Evolutionary conservation across 75 land plant species (phyloP).

Genomic region (Sequoia sempervirens): DNA sequence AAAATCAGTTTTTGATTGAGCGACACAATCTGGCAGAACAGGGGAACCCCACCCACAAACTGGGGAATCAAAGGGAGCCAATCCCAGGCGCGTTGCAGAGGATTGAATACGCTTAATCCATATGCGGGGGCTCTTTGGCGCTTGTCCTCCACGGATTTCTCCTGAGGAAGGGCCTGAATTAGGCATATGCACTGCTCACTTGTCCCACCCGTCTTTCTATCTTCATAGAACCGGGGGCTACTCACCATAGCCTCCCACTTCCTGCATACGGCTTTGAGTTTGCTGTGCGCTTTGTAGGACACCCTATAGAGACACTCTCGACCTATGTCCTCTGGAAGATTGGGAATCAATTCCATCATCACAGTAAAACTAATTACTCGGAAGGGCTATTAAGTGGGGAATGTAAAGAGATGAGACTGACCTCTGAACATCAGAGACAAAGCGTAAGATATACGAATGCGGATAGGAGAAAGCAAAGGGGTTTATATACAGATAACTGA

Average conservation of each 20-base stretch:
- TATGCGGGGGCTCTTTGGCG: slow-evolving; percentile 24
- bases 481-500: neutral
- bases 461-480: neutral
- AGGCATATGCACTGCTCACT: slow-evolving; percentile 34
- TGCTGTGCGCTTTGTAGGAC: slow-evolving; percentile 16
- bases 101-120: slow-evolving; percentile 31
- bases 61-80: slow-evolving; percentile 17
- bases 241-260: slow-evolving; percentile 21
- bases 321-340: slow-evolving; percentile 51
- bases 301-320: slow-evolving; percentile 38
- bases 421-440: neutral
- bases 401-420: neutral
- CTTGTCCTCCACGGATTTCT: neutral
- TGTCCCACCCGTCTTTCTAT: slow-evolving; percentile 8
- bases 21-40: slow-evolving; percentile 40
- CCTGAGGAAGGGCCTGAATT: slow-evolving; percentile 18
- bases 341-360: slow-evolving; percentile 30
- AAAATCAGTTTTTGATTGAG: slow-evolving; percentile 40
- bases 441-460: neutral
- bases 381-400: no score
- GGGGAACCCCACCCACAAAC: slow-evolving; percentile 37
- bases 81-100: slow-evolving; percentile 27
- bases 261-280: slow-evolving; percentile 29
- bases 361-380: no score
- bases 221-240: slow-evolving; percentile 11